A percentile compares a stretch with the other conserved stretches of the same genome.
phyloP scores from a whole-genome alignment of 2,329 filamentous ascomycete genomes.

The Xylariales sp. region DNA sequence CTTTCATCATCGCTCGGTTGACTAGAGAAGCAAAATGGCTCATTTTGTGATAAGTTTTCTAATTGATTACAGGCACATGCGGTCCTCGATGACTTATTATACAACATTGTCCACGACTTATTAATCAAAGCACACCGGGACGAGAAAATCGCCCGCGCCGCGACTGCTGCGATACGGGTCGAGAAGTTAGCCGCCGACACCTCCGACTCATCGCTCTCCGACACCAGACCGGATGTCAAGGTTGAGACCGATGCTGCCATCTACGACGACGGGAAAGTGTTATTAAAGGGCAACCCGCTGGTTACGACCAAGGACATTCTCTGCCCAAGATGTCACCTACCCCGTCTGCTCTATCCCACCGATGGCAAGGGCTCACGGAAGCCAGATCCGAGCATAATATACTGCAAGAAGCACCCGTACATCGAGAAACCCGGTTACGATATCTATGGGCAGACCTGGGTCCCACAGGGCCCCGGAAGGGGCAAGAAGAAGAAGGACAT shows the following conservation, averaged over 20 bases:
- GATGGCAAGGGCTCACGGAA: conserved; percentile 63
- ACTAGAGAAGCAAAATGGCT: too few species aligned
- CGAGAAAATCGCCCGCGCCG: conserved; percentile 70
- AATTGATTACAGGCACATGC: conserved; percentile 56
- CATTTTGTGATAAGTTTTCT: too few species aligned
- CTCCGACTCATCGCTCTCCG: conserved; percentile 47
- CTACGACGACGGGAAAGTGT: conserved; percentile 65
- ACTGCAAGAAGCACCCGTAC: conserved; percentile 77
- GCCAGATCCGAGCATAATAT: conserved; percentile 63
- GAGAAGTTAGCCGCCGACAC: conserved; percentile 57
- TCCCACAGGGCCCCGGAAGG: conserved; percentile 63
- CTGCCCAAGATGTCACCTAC: conserved; percentile 71
- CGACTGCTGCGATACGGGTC: conserved; percentile 59
- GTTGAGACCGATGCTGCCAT: conserved; percentile 64
- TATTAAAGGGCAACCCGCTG: conserved; percentile 68
- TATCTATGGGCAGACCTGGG: conserved; percentile 79
- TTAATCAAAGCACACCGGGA: conserved; percentile 71
- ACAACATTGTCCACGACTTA: conserved; percentile 73
- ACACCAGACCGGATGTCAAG: conserved; percentile 51
- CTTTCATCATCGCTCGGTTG: too few species aligned
- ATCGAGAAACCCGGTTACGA: conserved; percentile 73
- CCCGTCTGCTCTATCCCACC: conserved; percentile 67
- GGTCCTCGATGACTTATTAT: conserved; percentile 70
- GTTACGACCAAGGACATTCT: conserved; percentile 67
- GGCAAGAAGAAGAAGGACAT: conserved; percentile 79